Conservation (phyloP, 2,329 filamentous ascomycete genomes). For the Byssothecium circinans region DNA sequence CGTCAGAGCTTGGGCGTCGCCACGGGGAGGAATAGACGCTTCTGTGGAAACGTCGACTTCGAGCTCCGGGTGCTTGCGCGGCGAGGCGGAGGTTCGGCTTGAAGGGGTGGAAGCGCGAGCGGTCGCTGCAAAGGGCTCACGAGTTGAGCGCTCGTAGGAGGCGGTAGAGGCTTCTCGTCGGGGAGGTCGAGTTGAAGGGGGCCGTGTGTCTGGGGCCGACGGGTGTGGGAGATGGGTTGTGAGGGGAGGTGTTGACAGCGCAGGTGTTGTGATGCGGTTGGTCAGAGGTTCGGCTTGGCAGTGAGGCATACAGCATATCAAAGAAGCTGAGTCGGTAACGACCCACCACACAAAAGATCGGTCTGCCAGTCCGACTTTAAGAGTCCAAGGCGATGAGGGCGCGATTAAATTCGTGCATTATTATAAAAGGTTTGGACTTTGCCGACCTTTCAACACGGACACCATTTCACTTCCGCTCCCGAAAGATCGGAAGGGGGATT, state of each 20-base stretch:
- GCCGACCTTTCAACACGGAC: too few species aligned
- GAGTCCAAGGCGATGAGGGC: too few species aligned
- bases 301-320: conserved; percentile 4
- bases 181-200: conserved; percentile 22
- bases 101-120: conserved; percentile 17
- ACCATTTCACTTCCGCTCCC: not conserved
- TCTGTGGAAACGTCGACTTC: conserved; percentile 44
- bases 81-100: conserved; percentile 38
- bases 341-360: not conserved
- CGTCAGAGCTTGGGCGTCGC: conserved; percentile 44
- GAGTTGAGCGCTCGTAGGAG: conserved; percentile 27
- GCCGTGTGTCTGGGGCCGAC: conserved; percentile 36
- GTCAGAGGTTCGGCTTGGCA: conserved; percentile 6
- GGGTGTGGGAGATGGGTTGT: conserved; percentile 29
- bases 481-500: not conserved
- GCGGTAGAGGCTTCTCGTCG: conserved; percentile 25
- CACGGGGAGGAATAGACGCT: conserved; percentile 44
- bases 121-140: conserved; percentile 14
- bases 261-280: conserved; percentile 5
- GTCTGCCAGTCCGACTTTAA: too few species aligned
- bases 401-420: too few species aligned
- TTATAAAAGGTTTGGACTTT: too few species aligned
- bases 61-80: conserved; percentile 33
- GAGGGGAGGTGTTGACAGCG: conserved; percentile 16
- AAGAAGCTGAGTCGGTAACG: conserved; percentile 6